These are phyloP conservation scores for Cyberlindnera misumaiensis DNA, from an alignment of 805 yeast species.

Conservation along the genomic window DNA sequence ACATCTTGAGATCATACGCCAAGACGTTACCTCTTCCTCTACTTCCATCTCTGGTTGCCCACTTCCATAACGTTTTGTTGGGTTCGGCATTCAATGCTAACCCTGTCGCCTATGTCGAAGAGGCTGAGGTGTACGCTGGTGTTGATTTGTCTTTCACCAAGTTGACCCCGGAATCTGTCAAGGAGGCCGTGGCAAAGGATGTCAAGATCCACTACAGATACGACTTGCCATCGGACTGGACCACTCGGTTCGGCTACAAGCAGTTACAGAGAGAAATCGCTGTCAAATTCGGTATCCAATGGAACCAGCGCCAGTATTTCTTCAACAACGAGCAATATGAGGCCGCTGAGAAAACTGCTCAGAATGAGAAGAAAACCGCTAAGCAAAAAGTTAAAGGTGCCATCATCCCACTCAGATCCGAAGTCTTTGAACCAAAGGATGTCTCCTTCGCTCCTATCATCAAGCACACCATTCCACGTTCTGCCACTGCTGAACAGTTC, in stretches of 20 bases:
- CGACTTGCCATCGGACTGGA: conserved; percentile 45
- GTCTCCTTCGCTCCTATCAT: conserved; percentile 70
- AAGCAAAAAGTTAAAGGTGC: conserved; percentile 19
- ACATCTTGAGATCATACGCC: conserved; percentile 49
- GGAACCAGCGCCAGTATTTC: conserved; percentile 42
- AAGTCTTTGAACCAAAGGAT: conserved; percentile 54
- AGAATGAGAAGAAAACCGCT: conserved; percentile 29
- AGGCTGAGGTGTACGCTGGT: conserved; percentile 35
- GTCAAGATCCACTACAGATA: conserved; percentile 61
- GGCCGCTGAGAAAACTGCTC: background rate
- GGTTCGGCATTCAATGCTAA: conserved; percentile 40
- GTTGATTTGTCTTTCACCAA: conserved; percentile 34
- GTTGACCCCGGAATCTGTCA: conserved; percentile 41
- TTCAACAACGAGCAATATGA: conserved; percentile 29
- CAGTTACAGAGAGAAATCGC: conserved; percentile 64
- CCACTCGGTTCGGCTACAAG: conserved; percentile 30
- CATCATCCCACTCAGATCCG: conserved; percentile 12
- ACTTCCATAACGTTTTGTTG: conserved; percentile 63
- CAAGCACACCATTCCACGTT: conserved; percentile 61
- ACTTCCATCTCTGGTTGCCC: conserved; percentile 56
- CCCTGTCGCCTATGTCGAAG: conserved; percentile 38
- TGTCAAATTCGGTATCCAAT: conserved; percentile 78
- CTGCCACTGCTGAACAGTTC: conserved; percentile 68
- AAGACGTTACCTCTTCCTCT: conserved; percentile 43
- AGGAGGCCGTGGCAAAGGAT: conserved; percentile 40